Evolutionary conservation across 495 filamentous ascomycete genomes (phyloP).

Genomic region (Penicillium turbatum): DNA sequence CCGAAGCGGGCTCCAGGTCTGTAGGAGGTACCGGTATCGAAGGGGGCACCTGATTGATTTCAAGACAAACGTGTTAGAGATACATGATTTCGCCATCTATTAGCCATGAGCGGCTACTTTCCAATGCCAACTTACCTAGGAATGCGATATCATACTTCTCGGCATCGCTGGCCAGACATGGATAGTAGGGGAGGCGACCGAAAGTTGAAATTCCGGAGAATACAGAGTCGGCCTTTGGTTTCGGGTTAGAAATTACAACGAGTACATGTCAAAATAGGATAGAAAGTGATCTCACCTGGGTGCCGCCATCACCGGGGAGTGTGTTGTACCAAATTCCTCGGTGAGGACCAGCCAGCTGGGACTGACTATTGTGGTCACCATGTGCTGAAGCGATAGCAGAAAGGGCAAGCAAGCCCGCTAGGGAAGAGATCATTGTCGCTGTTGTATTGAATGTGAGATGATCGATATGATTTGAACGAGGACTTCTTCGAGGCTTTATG

Average conservation of each 20-base stretch:
- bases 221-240: slow-evolving; percentile 60
- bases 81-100: no score
- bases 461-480: no score
- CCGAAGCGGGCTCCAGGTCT: slow-evolving; percentile 81
- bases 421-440: slow-evolving; percentile 17
- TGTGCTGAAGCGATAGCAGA: slow-evolving; percentile 46
- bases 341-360: slow-evolving; percentile 53
- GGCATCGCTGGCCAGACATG: slow-evolving; percentile 66
- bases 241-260: no score
- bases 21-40: slow-evolving; percentile 69
- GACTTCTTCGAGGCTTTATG: neutral
- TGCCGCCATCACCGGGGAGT: slow-evolving; percentile 63
- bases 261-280: no score
- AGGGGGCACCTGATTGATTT: slow-evolving; percentile 49
- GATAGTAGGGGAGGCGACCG: slow-evolving; percentile 70
- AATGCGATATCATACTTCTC: slow-evolving; percentile 47
- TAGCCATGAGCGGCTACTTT: no score
- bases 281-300: slow-evolving; percentile 41
- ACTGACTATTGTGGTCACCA: slow-evolving; percentile 49
- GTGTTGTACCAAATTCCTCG: slow-evolving; percentile 61
- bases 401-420: slow-evolving; percentile 24
- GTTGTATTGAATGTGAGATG: no score
- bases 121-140: neutral
- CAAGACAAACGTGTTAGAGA: no score
- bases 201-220: slow-evolving; percentile 74